Evolutionary conservation across 441 rosid genomes (phyloP).

Genomic region (Metrosideros polymorpha): DNA sequence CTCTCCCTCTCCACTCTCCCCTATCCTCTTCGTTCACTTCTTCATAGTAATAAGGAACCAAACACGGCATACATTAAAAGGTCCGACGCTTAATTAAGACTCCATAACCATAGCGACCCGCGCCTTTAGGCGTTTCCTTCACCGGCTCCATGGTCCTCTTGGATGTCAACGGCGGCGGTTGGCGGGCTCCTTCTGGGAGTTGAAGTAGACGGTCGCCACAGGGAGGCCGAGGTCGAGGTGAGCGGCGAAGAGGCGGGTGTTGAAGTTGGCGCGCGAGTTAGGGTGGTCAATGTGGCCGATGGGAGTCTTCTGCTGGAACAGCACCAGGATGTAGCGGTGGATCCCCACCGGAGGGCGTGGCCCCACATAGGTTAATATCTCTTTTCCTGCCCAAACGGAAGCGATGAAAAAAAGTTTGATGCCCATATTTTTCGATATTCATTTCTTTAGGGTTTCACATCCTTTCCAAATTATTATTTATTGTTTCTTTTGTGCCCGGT

Average conservation of each 20-base stretch:
- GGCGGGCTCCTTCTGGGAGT: slow-evolving; percentile 80
- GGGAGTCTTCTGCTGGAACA: slow-evolving; percentile 72
- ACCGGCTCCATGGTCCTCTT: too few species aligned
- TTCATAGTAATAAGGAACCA: not conserved
- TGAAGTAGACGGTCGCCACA: slow-evolving; percentile 68
- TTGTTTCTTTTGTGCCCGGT: not conserved
- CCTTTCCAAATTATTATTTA: not conserved
- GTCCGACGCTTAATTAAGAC: not conserved
- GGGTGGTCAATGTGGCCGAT: slow-evolving; percentile 52
- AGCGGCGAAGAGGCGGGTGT: slow-evolving; percentile 56
- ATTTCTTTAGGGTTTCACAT: not conserved
- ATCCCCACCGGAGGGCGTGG: slow-evolving; percentile 86
- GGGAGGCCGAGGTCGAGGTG: slow-evolving; percentile 65
- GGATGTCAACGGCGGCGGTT: slow-evolving; percentile 44
- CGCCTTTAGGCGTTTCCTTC: not conserved
- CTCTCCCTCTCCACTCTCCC: not conserved
- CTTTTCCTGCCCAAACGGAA: slow-evolving; percentile 40
- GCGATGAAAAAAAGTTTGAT: not conserved
- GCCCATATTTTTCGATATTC: not conserved
- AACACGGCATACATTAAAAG: not conserved
- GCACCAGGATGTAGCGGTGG: slow-evolving; percentile 68
- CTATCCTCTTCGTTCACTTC: not conserved
- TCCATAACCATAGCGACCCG: not conserved
- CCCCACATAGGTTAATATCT: slow-evolving; percentile 48
- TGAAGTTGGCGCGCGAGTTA: slow-evolving; percentile 50